A percentile compares a stretch with the other conserved stretches of the same genome.
phyloP scores from a whole-genome alignment of 345 rosid genomes.

The Cochlearia excelsa region DNA sequence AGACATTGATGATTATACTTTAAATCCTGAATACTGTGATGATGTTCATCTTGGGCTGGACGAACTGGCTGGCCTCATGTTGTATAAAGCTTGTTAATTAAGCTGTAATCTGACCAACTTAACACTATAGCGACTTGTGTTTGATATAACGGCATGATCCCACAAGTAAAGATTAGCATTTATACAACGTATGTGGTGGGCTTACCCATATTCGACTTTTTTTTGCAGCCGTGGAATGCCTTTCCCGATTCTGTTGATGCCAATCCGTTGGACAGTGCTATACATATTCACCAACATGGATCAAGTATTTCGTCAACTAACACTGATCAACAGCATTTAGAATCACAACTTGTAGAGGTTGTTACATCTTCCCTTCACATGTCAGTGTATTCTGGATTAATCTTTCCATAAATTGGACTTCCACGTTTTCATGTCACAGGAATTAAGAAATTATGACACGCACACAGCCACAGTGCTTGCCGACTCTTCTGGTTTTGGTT shows the following conservation, averaged over 20 bases:
- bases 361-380: conserved; percentile 23
- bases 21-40: conserved; percentile 10
- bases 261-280: conserved; percentile 38
- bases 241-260: conserved; percentile 46
- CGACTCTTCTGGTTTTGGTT: conserved; percentile 36
- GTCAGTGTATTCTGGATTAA: conserved; percentile 7
- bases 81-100: not conserved
- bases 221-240: conserved; percentile 77
- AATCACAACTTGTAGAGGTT: conserved; percentile 47
- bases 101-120: conserved; percentile 16
- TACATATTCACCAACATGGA: conserved; percentile 40
- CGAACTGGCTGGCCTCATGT: conserved; percentile 18
- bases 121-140: conserved; percentile 19
- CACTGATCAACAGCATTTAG: conserved; percentile 43
- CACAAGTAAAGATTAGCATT: conserved; percentile 10
- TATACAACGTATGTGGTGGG: not conserved
- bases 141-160: conserved; percentile 18
- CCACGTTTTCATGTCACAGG: conserved; percentile 38
- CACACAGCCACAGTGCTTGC: conserved; percentile 31
- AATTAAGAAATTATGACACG: conserved; percentile 34
- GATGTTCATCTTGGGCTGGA: conserved; percentile 19
- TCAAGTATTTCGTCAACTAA: conserved; percentile 36
- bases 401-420: conserved; percentile 26
- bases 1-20: conserved; percentile 10
- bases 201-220: conserved; percentile 20